Base-by-base conservation (phyloP, 2,329 filamentous ascomycete species). In the Didymella pomorum region DNA sequence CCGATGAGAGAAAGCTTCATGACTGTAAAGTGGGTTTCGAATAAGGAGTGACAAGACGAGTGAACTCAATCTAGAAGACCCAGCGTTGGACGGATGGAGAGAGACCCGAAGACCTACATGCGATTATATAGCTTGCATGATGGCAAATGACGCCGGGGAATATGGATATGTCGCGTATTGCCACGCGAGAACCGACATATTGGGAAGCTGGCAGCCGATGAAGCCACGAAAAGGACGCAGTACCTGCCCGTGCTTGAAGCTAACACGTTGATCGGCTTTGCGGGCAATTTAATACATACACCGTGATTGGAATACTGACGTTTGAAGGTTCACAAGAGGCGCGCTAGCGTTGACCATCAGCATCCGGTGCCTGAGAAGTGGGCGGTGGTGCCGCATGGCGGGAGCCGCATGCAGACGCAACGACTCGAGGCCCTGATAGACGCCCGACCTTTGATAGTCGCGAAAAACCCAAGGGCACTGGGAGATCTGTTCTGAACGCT, bases 1-100 rank as follows among this genome's bases (percentile, higher is more conserved):
- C 52, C 60, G 46, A 64, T 44, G 16, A 64, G 23, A 26, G 52
- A 60, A 10, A 47, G 21, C 43, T 52, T 64, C 62, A 62, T 64
- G 33, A 25, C 45, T 28, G 26, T 28, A 35, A 25, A 20, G 35
- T 23, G 29, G 16, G 11, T 20, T n/a, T 18, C 3, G 31, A 43
- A 7, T 35, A 35, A 35, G 48, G 37, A 51, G 35, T 31, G 35
- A 51, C 37, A 33, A 33, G 37, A 18, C 7, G 5, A 6, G 31
- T 35, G 5, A 35, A 35, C 14, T 35, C 31, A 18, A 8, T 35
- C 11, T 33, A 11, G 14, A 33, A 16, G 12, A 33, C 31, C 31
- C 31, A 33, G 31, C 11, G 8, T 14, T 16, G 31, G 31, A 33
- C 31, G 31, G 31, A 33, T 33, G 12, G 10, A 33, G 31, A 33